These are phyloP conservation scores for Pythium aristosporum DNA, from an alignment of 352 stramenopile species.

Conservation along the genomic window DNA sequence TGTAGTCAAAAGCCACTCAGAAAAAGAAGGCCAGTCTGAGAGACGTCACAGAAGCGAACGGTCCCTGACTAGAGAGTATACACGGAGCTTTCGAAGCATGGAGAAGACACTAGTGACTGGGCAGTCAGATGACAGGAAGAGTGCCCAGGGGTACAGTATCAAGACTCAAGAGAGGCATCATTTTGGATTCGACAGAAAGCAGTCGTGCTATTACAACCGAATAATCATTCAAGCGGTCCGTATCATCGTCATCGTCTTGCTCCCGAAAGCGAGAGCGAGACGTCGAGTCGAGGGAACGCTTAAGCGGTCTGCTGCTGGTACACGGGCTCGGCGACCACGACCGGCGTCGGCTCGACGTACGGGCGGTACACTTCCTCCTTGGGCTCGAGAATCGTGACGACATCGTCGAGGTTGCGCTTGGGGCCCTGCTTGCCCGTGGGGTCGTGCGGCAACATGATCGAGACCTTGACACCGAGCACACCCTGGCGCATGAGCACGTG, in stretches of 20 bases:
- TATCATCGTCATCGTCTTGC: constrained; percentile 1
- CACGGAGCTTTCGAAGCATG: too few relatives aligned
- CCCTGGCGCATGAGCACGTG: constrained; percentile 99
- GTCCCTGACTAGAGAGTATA: not conserved
- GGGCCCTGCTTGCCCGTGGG: constrained; percentile 96
- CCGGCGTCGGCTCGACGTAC: constrained; percentile 74
- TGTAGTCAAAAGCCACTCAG: too few relatives aligned
- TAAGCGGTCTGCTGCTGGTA: constrained; percentile 54
- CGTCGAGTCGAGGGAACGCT: constrained; percentile 15
- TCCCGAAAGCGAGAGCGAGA: not conserved
- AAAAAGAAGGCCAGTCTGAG: too few relatives aligned
- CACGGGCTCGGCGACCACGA: constrained; percentile 35
- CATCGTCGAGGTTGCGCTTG: constrained; percentile 98
- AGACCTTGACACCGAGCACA: constrained; percentile 99
- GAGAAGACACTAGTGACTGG: too few relatives aligned
- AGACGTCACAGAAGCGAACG: not conserved
- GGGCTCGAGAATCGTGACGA: constrained; percentile 98
- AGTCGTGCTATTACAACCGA: constrained; percentile 28
- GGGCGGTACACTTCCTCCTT: constrained; percentile 94
- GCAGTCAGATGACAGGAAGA: too few relatives aligned
- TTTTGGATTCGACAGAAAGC: constrained; percentile 27
- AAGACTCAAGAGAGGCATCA: not conserved
- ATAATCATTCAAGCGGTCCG: constrained; percentile 28
- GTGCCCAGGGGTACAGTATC: too few relatives aligned
- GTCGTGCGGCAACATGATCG: constrained; percentile 99